Evolutionary conservation across 179 eudicot species (phyloP).

Genomic region (Gypsophila paniculata): DNA sequence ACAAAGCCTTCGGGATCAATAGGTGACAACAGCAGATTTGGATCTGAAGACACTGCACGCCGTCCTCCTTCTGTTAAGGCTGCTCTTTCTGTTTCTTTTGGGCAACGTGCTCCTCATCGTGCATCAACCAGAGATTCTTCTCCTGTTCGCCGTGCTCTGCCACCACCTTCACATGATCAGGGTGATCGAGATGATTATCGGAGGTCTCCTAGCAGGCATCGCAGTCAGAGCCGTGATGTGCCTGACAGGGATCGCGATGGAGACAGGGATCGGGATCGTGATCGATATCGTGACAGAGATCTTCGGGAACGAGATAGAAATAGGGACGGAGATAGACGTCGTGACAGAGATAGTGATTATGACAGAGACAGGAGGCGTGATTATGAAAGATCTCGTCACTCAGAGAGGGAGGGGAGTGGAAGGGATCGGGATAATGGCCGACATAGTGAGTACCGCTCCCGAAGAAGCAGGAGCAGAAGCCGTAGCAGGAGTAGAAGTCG

Average conservation of each 20-base stretch:
- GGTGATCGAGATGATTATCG: conserved; percentile 44
- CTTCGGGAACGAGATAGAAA: conserved; percentile 35
- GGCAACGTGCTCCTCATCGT: conserved; percentile 98
- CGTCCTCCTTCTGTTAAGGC: conserved; percentile 99
- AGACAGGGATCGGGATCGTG: conserved; percentile 30
- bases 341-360: conserved; percentile 39
- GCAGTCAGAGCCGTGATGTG: conserved; percentile 79
- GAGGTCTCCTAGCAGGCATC: conserved; percentile 56
- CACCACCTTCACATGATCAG: conserved; percentile 55
- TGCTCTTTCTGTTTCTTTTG: conserved; percentile 93
- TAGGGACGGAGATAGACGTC: conserved; percentile 41
- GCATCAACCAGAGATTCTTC: conserved; percentile 94
- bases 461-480: conserved; percentile 66
- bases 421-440: conserved; percentile 50
- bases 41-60: conserved; percentile 90
- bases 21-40: conserved; percentile 77
- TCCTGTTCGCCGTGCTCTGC: conserved; percentile 75
- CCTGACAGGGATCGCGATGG: conserved; percentile 58
- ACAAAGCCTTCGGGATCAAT: conserved; percentile 73
- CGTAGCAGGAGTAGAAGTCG: conserved; percentile 51
- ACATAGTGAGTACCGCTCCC: conserved; percentile 43
- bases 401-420: conserved; percentile 50
- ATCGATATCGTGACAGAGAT: conserved; percentile 21
- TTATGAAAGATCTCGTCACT: conserved; percentile 46
- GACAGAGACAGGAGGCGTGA: conserved; percentile 61